Evolutionary conservation across 2,329 filamentous ascomycete genomes (phyloP), one percentile per base, ranked within the genome.

Genomic region (Ophiocordyceps australis): DNA sequence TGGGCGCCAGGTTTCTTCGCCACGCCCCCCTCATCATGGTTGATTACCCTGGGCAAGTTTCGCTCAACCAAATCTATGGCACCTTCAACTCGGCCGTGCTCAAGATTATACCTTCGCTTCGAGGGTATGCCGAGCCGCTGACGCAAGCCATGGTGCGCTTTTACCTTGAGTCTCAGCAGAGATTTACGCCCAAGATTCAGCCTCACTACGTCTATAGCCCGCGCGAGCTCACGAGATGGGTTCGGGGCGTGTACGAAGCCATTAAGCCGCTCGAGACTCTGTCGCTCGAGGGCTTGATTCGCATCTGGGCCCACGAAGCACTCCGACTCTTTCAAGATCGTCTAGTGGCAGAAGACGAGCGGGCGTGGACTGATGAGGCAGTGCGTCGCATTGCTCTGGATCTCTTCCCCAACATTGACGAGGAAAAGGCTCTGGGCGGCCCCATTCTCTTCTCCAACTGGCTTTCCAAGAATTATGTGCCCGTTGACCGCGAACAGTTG

Each of bases 11-110:
- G 39, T 99, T 98, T 68, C 64, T 99, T 36, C 74, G 91, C 31
- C 91, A 99, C 49, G 83, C 89, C 11, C 89, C 89, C n/a, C 69
- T 99, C 28, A 79, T 99, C 52, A 98, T 99, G 91, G 91, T 99
- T 22, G 89, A 98, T 46, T 99, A 99, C 44, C 89, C 89, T 32
- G 89, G 91, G 41, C 83, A 98, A 55, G 62, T 83, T 22, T 98
- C 91, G 4, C 67, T 99, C 20, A 76, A 75, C 38, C 89, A 99
- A 48, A 99, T 99, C 38, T 99, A 99, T 46, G 89, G 91, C 38
- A 95, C 91, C 1, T 98, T 98, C 66, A 98, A 92, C 47, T 78
- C 69, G 28, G 89, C 91, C 8, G 73, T 98, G 22, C 74, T 99
- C 45, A 99, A 99, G 62, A 89, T 98, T 34, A 76, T 98, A 26